Evolutionary conservation across 768 basidiomycete species (phyloP).

Genomic region (Polyporus arcularius): DNA sequence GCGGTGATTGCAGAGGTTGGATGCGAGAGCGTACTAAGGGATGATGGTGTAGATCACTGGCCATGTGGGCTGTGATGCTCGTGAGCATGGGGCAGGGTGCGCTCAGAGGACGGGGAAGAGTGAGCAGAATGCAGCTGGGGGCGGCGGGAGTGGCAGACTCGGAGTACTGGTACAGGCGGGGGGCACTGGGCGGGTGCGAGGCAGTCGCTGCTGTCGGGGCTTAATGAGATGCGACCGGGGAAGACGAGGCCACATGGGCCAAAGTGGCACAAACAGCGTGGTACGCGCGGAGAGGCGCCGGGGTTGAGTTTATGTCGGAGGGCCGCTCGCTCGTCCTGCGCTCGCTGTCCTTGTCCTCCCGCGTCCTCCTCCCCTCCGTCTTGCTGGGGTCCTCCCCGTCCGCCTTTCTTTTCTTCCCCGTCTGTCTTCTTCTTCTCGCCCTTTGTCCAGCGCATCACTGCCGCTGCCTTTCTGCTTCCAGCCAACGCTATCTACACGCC

Average conservation of each 20-base stretch:
- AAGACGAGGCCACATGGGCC: slow-evolving; percentile 5
- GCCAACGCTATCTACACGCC: slow-evolving; percentile 39
- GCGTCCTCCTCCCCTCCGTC: slow-evolving; percentile 12
- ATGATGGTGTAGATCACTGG: slow-evolving; percentile 12
- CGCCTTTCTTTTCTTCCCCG: slow-evolving; percentile 18
- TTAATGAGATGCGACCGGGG: neutral
- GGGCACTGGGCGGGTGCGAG: neutral
- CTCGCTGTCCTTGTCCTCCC: slow-evolving; percentile 9
- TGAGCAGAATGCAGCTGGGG: neutral
- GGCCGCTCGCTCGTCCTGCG: neutral
- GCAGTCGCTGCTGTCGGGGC: neutral
- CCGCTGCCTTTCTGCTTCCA: slow-evolving; percentile 7
- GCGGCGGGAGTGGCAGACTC: neutral
- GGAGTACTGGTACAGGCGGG: neutral
- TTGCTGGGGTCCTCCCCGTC: slow-evolving; percentile 10
- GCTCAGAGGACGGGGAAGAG: neutral
- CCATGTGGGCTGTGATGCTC: neutral
- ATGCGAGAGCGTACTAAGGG: neutral
- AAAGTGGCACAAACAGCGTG: slow-evolving; percentile 17
- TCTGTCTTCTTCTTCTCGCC: slow-evolving; percentile 15
- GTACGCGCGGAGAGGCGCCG: slow-evolving; percentile 9
- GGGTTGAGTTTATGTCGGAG: neutral
- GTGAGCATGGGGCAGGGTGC: neutral
- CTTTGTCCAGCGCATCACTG: slow-evolving; percentile 1
- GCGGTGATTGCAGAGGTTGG: slow-evolving; percentile 18